Percentiles rank a stretch among this genome's conserved stretches.
phyloP scores from a whole-genome alignment of 495 filamentous ascomycete species.

The Recurvomyces mirabilis region DNA sequence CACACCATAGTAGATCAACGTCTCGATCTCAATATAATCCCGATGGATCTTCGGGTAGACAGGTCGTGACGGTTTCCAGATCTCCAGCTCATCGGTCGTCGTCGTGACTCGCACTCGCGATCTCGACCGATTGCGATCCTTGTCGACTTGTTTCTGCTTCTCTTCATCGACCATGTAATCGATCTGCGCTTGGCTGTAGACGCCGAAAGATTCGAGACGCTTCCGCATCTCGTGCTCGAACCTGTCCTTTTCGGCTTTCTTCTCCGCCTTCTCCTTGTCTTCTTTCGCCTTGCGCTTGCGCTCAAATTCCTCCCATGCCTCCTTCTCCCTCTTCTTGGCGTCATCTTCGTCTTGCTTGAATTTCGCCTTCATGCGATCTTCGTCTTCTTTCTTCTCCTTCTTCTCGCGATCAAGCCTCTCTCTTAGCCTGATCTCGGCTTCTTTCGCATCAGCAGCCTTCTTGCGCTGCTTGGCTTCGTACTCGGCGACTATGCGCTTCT shows the following conservation, averaged over 20 bases:
- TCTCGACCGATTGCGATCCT: slow-evolving; percentile 18
- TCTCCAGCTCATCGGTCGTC: not conserved
- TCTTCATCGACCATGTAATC: slow-evolving; percentile 25
- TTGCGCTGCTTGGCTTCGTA: slow-evolving; percentile 26
- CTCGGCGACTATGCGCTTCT: slow-evolving; percentile 24
- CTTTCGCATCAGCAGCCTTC: slow-evolving; percentile 21
- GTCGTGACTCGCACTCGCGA: not conserved
- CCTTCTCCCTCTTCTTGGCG: slow-evolving; percentile 28
- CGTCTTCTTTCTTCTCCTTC: slow-evolving; percentile 19
- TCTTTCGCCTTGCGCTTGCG: slow-evolving; percentile 27
- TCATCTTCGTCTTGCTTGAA: slow-evolving; percentile 25
- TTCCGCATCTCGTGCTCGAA: slow-evolving; percentile 32
- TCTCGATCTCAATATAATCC: slow-evolving; percentile 30
- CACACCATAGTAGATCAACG: slow-evolving; percentile 31
- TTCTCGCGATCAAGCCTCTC: slow-evolving; percentile 26
- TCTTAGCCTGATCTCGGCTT: slow-evolving; percentile 17
- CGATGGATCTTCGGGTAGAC: slow-evolving; percentile 32
- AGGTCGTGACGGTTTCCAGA: slow-evolving; percentile 9
- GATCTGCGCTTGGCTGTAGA: slow-evolving; percentile 31
- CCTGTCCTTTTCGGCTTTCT: slow-evolving; percentile 35
- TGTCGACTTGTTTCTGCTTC: slow-evolving; percentile 21
- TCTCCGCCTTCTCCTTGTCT: slow-evolving; percentile 28
- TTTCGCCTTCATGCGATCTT: slow-evolving; percentile 22
- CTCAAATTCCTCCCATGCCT: slow-evolving; percentile 24
- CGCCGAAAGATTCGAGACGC: slow-evolving; percentile 22